Conservation (phyloP, 2,329 filamentous ascomycete genomes). For the Rhinocladiella similis region DNA sequence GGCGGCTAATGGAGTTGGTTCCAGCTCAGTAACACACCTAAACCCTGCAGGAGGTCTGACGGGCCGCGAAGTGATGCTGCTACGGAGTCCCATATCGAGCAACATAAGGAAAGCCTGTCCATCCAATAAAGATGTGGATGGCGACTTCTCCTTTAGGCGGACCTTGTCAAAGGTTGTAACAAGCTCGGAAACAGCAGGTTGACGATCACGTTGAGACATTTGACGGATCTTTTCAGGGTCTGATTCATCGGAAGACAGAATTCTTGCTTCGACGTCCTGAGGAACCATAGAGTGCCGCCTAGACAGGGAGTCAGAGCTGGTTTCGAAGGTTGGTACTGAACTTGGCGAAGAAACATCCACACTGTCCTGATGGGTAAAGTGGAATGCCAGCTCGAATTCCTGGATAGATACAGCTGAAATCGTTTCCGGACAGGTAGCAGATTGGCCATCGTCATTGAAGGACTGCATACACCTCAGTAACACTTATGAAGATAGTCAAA, state of each 20-base stretch:
- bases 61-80: constrained; percentile 14
- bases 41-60: constrained; percentile 9
- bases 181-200: background rate
- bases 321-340: background rate
- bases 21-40: constrained; percentile 2
- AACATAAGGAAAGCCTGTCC: constrained; percentile 10
- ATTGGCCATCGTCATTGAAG: constrained; percentile 1
- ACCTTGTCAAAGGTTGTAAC: background rate
- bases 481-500: background rate
- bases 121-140: constrained; percentile 4
- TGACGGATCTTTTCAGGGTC: too few species aligned
- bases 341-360: too few species aligned
- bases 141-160: background rate
- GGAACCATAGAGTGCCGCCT: too few species aligned
- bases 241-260: too few species aligned
- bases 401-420: constrained; percentile 1
- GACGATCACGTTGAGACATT: background rate
- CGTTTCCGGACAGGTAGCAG: constrained; percentile 4
- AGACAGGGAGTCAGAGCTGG: background rate
- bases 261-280: too few species aligned
- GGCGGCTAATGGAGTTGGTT: constrained; percentile 7
- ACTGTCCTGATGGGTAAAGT: background rate
- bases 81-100: constrained; percentile 18
- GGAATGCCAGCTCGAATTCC: background rate
- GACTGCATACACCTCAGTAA: constrained; percentile 11